Conservation (phyloP, 257 asterid species). For the Lycium barbarum region DNA sequence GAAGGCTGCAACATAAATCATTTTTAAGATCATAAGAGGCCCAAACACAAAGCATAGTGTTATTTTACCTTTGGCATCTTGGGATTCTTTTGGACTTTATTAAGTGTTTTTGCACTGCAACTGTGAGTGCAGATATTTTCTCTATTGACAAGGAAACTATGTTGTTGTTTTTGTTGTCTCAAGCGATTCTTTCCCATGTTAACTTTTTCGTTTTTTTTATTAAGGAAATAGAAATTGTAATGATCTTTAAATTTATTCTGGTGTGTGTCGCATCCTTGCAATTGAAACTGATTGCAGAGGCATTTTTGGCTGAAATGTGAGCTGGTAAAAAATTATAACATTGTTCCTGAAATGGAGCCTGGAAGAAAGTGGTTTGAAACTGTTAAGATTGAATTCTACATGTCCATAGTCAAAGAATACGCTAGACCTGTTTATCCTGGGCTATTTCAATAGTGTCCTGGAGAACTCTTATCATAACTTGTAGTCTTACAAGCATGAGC, state of each 20-base stretch:
- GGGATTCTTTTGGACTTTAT: neutral
- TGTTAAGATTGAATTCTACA: neutral
- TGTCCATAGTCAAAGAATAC: neutral
- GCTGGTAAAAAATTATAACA: neutral
- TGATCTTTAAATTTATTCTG: neutral
- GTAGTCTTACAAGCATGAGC: neutral
- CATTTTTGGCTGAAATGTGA: neutral
- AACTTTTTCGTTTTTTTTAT: neutral
- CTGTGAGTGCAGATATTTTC: neutral
- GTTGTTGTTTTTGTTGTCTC: neutral
- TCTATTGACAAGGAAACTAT: neutral
- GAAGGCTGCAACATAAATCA: neutral
- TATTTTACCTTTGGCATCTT: neutral
- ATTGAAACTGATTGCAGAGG: neutral
- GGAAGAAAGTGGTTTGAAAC: constrained; percentile 1
- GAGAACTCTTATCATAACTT: neutral
- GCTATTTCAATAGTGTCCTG: neutral
- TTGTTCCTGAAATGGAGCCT: neutral
- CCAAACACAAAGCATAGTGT: neutral
- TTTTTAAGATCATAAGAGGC: neutral
- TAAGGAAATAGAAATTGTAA: neutral
- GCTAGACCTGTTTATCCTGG: neutral
- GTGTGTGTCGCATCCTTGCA: neutral
- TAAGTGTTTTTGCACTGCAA: neutral
- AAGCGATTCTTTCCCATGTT: neutral